phyloP scores from a whole-genome alignment of 2,329 filamentous ascomycete species.

The Diaporthe caulivora region DNA sequence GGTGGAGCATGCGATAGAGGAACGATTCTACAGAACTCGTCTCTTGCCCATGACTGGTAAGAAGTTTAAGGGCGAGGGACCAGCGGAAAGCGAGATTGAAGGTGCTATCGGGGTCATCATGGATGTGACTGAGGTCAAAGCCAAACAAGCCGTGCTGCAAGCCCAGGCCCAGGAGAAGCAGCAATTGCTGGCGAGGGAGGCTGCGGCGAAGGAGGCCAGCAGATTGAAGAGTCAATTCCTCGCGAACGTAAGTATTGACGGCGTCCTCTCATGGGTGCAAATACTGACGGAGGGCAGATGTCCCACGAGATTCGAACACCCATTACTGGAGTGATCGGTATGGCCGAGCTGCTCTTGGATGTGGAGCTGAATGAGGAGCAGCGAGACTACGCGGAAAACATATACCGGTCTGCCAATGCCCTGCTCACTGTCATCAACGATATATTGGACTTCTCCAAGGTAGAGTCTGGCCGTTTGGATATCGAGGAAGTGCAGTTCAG shows the following conservation, averaged over 20 bases:
- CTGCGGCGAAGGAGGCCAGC: constrained; percentile 83
- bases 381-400: constrained; percentile 67
- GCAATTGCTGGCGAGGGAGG: constrained; percentile 78
- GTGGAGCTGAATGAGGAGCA: constrained; percentile 66
- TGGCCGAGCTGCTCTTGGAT: constrained; percentile 68
- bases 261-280: background rate
- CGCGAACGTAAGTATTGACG: constrained; percentile 64
- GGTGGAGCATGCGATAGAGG: constrained; percentile 72
- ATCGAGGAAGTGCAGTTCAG: constrained; percentile 52
- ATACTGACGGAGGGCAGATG: constrained; percentile 66
- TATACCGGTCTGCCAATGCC: constrained; percentile 70
- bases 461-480: constrained; percentile 70
- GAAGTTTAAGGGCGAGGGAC: constrained; percentile 61
- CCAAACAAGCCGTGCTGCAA: constrained; percentile 72
- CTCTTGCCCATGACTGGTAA: constrained; percentile 75
- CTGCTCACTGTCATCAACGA: constrained; percentile 74
- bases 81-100: constrained; percentile 68
- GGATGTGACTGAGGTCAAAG: constrained; percentile 80
- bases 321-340: constrained; percentile 71
- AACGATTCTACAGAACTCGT: constrained; percentile 78
- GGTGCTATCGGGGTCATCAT: constrained; percentile 84
- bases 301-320: constrained; percentile 74
- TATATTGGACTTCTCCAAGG: constrained; percentile 75
- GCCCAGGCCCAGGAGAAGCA: constrained; percentile 77
- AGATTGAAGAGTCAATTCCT: constrained; percentile 84